Conservation (phyloP, 345 rosid genomes). For the Acer campestre region DNA sequence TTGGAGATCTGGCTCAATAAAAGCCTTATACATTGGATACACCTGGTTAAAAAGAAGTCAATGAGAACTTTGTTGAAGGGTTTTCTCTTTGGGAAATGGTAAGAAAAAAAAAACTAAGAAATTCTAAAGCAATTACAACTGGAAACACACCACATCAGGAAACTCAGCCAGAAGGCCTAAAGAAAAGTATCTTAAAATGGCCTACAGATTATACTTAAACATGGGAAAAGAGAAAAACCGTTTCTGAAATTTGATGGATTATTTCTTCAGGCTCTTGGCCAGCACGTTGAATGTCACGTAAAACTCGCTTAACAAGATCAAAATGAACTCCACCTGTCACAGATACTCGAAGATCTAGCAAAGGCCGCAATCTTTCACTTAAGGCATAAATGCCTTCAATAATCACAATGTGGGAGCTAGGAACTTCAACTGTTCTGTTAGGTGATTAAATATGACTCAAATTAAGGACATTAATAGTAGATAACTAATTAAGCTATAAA, state of each 20-base stretch:
- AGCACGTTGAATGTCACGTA: slow-evolving; percentile 96
- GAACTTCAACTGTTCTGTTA: slow-evolving; percentile 84
- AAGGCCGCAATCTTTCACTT: slow-evolving; percentile 84
- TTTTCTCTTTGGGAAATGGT: background rate
- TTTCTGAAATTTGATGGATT: slow-evolving; percentile 97
- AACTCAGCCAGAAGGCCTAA: slow-evolving; percentile 14
- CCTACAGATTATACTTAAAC: background rate
- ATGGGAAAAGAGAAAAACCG: slow-evolving; percentile 52
- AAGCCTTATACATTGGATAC: slow-evolving; percentile 99
- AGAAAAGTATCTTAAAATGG: slow-evolving; percentile 18
- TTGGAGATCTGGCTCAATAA: slow-evolving; percentile 95
- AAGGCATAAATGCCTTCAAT: slow-evolving; percentile 96
- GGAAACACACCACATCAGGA: slow-evolving; percentile 11
- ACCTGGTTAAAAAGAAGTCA: slow-evolving; percentile 51
- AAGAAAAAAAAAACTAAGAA: background rate
- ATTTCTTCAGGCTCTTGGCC: slow-evolving; percentile 99
- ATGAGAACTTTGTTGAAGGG: slow-evolving; percentile 6
- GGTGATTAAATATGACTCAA: slow-evolving; percentile 22
- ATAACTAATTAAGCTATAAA: slow-evolving; percentile 5
- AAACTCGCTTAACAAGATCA: slow-evolving; percentile 96
- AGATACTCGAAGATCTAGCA: slow-evolving; percentile 95
- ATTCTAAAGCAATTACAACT: background rate
- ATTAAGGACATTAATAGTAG: slow-evolving; percentile 21
- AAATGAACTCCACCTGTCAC: slow-evolving; percentile 97
- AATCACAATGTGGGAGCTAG: slow-evolving; percentile 87